phyloP scores from a whole-genome alignment of 75 land plant genomes.

The Cryptomeria japonica region DNA sequence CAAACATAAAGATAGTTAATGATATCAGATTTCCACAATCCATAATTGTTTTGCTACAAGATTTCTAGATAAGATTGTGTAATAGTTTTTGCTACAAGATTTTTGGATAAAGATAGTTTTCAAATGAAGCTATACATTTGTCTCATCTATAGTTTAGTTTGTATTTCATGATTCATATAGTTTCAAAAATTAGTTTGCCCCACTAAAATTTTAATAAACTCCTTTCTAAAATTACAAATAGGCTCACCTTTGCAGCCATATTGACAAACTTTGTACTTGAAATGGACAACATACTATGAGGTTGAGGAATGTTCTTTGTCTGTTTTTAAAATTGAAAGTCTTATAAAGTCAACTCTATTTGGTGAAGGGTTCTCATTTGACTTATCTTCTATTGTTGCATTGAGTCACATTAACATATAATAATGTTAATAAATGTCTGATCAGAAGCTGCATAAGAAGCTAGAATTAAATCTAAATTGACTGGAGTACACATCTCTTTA shows the following conservation, averaged over 20 bases:
- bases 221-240: neutral
- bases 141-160: neutral
- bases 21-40: too few relatives aligned
- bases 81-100: too few relatives aligned
- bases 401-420: too few relatives aligned
- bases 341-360: neutral
- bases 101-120: neutral
- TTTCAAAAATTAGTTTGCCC: neutral
- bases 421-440: too few relatives aligned
- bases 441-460: too few relatives aligned
- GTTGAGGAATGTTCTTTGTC: neutral
- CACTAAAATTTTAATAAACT: neutral
- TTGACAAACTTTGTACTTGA: neutral
- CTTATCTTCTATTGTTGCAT: too few relatives aligned
- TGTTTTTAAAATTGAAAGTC: neutral
- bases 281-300: neutral
- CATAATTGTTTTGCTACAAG: too few relatives aligned
- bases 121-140: neutral
- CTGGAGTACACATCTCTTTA: too few relatives aligned
- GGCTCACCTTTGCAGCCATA: neutral
- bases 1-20: too few relatives aligned
- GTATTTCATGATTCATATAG: neutral
- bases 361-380: neutral
- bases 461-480: too few relatives aligned
- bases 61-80: too few relatives aligned